phyloP scores from a whole-genome alignment of 768 basidiomycete genomes.

The Epithele typhae region DNA sequence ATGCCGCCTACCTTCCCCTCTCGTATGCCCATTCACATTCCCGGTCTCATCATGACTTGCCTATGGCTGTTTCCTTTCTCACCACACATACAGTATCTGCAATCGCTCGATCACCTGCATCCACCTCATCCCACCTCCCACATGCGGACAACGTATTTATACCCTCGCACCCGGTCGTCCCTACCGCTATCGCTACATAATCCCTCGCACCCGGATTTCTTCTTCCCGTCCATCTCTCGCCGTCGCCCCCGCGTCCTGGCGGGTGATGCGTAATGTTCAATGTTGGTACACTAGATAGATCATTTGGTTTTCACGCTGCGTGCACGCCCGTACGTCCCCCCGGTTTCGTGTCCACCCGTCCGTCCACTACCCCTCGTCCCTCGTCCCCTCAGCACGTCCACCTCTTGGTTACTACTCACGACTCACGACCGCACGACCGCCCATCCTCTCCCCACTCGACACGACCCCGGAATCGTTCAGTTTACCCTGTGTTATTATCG shows the following conservation, averaged over 20 bases:
- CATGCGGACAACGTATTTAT: slow-evolving; percentile 1
- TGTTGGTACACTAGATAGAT: slow-evolving; percentile 7
- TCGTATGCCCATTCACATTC: neutral
- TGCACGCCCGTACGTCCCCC: neutral
- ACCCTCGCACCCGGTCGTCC: neutral
- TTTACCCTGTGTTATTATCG: too few relatives aligned
- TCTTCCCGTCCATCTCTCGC: too few relatives aligned
- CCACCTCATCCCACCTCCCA: neutral
- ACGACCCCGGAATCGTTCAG: too few relatives aligned
- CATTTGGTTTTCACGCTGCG: neutral
- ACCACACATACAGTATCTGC: slow-evolving; percentile 1
- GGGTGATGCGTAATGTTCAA: neutral
- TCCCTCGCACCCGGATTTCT: too few relatives aligned
- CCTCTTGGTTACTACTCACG: too few relatives aligned
- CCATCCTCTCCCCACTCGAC: too few relatives aligned
- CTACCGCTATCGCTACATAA: neutral
- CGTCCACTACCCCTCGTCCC: neutral
- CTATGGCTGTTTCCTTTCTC: neutral
- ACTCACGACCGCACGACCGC: too few relatives aligned
- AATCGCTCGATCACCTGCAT: slow-evolving; percentile 2
- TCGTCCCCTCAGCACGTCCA: too few relatives aligned
- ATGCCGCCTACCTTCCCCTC: neutral
- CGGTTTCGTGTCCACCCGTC: neutral
- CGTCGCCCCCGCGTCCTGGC: too few relatives aligned
- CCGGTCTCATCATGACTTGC: neutral